Evolutionary conservation across 192 early-diverging fungal species (phyloP), one percentile per base, ranked within the genome.

Genomic region (Podila epicladia): DNA sequence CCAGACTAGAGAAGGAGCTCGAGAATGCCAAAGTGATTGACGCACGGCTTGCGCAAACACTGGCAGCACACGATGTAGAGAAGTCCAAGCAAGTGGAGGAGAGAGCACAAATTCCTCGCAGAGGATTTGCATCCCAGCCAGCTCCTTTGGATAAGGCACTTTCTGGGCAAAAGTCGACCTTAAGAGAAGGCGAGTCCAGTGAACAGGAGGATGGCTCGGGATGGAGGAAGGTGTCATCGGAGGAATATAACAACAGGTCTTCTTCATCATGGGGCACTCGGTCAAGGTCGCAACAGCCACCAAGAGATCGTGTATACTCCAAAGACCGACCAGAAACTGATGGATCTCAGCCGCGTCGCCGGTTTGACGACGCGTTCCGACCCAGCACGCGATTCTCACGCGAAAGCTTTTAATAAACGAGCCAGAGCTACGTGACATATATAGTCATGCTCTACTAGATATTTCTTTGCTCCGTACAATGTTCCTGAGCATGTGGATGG

Each of bases 181-280:
- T 5, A 19, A 26, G 17, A 3, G 17, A 13, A 13, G 59, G 19
- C 29, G 17, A 33, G 29, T 2, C 11, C 5, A 17, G 1, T 35
- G 32, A 29, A 12, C 17, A 29, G 5, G 53, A 29, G 20, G 53
- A 53, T 7, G 65, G 31, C 5, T 45, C 41, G 17, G 59, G 65
- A 22, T 67, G 65, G 65, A 53, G 65, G 20, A 67, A 58, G 33
- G 65, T 67, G 4, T 67, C 65, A 3, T 31, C 53, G 8, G 65
- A 67, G 20, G 53, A 67, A 32, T 53, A 67, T 20, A 53, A 6
- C 19, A 48, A 53, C 26, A 51, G 31, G 41, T 45, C 41, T 17
- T 45, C 59, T 22, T 61, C 59, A 32, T 19, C 59, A 32, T 19
- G 59, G 29, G n/a, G 53, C 53, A 55, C 5, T 24, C 53, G 53